phyloP scores from a whole-genome alignment of 2,329 filamentous ascomycete genomes.

The Beauveria sp. region DNA sequence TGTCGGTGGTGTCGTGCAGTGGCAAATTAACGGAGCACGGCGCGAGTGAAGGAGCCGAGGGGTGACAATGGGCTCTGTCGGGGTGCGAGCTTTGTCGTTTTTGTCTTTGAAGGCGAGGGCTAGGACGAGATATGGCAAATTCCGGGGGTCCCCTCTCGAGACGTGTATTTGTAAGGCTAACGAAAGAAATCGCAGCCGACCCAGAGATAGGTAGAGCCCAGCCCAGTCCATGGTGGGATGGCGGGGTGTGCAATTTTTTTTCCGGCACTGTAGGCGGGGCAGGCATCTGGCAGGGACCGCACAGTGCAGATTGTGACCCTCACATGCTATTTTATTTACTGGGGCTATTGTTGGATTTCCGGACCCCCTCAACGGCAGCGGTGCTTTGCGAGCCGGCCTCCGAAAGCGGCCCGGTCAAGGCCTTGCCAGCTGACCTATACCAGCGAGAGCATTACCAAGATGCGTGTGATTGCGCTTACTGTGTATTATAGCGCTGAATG shows the following conservation, averaged over 20 bases:
- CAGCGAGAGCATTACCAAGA: slow-evolving; percentile 9
- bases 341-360: background rate
- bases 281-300: background rate
- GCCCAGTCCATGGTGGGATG: slow-evolving; percentile 4
- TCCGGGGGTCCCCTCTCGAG: slow-evolving; percentile 4
- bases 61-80: background rate
- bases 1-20: slow-evolving; percentile 12
- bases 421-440: slow-evolving; percentile 8
- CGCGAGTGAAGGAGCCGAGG: background rate
- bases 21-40: background rate
- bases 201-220: slow-evolving; percentile 2
- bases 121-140: background rate
- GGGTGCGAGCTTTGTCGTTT: background rate
- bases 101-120: background rate
- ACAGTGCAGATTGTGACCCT: slow-evolving; percentile 9
- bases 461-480: background rate
- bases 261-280: slow-evolving; percentile 7
- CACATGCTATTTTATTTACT: background rate
- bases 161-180: slow-evolving; percentile 10
- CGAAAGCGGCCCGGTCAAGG: slow-evolving; percentile 10
- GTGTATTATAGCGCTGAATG: background rate
- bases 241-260: slow-evolving; percentile 8
- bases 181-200: slow-evolving; percentile 1
- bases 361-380: slow-evolving; percentile 8
- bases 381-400: slow-evolving; percentile 5